phyloP scores from a whole-genome alignment of 2,329 filamentous ascomycete species.

The Fusarium humuli region DNA sequence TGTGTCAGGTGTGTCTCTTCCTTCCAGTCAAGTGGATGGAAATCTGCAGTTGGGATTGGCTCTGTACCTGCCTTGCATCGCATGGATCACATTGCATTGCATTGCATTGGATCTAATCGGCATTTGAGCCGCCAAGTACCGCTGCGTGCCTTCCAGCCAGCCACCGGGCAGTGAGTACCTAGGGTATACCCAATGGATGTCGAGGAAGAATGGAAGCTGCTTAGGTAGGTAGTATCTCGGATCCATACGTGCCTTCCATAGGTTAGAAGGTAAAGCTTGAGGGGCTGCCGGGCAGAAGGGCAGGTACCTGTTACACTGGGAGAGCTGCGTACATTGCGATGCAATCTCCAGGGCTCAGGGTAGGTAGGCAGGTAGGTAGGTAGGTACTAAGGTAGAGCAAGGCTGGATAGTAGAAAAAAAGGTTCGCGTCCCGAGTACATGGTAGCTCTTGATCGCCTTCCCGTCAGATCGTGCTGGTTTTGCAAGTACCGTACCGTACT shows the following conservation, averaged over 20 bases:
- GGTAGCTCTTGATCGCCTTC: slow-evolving; percentile 3
- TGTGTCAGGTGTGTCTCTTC: slow-evolving; percentile 11
- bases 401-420: not conserved
- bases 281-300: not conserved
- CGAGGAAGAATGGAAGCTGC: not conserved
- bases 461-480: not conserved
- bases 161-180: not conserved
- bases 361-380: not conserved
- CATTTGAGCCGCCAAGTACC: slow-evolving; percentile 38
- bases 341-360: not conserved
- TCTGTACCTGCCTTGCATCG: slow-evolving; percentile 14
- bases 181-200: not conserved
- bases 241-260: too few relatives aligned
- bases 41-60: slow-evolving; percentile 33
- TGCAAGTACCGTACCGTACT: not conserved
- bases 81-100: not conserved
- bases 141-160: slow-evolving; percentile 10
- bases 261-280: not conserved
- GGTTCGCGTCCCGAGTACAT: not conserved
- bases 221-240: not conserved
- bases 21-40: slow-evolving; percentile 8
- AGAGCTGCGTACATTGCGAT: not conserved
- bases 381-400: not conserved
- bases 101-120: slow-evolving; percentile 28
- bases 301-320: not conserved